Conservation (phyloP, 768 basidiomycete genomes). For the Suillus discolor region DNA sequence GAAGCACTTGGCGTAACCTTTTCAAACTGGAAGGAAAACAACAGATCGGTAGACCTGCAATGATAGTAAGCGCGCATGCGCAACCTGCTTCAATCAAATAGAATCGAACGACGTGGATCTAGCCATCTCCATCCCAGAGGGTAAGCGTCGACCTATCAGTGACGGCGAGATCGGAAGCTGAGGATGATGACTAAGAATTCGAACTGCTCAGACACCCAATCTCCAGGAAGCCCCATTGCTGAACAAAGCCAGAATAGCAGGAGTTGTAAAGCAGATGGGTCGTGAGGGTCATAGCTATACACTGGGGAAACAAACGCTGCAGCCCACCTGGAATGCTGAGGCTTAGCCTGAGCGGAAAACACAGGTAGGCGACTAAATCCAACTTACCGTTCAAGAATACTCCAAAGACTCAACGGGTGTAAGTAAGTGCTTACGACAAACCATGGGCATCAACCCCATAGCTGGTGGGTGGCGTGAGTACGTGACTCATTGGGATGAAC, state of each 20-base stretch:
- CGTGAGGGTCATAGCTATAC: constrained; percentile 39
- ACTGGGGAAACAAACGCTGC: constrained; percentile 54
- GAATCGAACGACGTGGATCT: constrained; percentile 5
- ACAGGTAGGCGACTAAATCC: not conserved
- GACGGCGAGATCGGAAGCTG: constrained; percentile 22
- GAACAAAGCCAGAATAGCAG: constrained; percentile 60
- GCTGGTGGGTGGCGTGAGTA: constrained; percentile 19
- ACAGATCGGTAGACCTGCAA: not conserved
- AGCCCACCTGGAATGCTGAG: constrained; percentile 47
- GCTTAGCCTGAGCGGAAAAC: constrained; percentile 12
- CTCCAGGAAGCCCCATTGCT: constrained; percentile 43
- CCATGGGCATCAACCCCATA: constrained; percentile 43
- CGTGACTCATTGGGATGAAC: constrained; percentile 10
- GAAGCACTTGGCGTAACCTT: not conserved
- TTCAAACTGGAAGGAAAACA: constrained; percentile 1
- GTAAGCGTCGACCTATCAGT: not conserved
- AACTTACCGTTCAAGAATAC: constrained; percentile 41
- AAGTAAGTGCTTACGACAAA: constrained; percentile 48
- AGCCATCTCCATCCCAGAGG: not conserved
- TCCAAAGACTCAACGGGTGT: constrained; percentile 46
- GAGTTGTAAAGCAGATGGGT: constrained; percentile 53
- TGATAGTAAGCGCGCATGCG: not conserved
- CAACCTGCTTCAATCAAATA: not conserved
- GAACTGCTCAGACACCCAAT: constrained; percentile 31
- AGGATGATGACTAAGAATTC: constrained; percentile 22